Evolutionary conservation across 306 rosid species (phyloP).

Genomic region (Prunus campanulata): DNA sequence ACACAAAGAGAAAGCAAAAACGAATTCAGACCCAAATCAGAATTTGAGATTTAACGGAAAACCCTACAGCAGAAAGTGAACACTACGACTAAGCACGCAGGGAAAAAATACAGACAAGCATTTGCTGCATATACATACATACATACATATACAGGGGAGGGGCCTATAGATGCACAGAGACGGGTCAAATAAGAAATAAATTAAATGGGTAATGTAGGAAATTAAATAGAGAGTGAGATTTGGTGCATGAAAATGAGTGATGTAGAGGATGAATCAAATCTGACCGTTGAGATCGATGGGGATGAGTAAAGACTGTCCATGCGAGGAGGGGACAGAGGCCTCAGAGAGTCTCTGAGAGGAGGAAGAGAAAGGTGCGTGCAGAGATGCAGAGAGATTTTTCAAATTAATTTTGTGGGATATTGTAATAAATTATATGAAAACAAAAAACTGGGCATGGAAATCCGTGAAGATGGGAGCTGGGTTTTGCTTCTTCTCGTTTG

Average conservation of each 20-base stretch:
- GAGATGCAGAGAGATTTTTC: neutral
- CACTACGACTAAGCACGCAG: neutral
- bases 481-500: neutral
- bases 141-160: neutral
- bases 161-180: neutral
- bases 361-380: neutral
- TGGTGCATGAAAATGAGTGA: conserved; percentile 40
- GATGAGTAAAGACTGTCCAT: conserved; percentile 44
- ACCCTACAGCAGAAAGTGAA: conserved; percentile 9
- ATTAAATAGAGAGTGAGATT: conserved; percentile 9
- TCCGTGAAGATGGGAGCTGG: conserved; percentile 33
- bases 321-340: conserved; percentile 32
- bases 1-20: conserved; percentile 5
- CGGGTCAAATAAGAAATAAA: neutral
- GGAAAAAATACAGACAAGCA: neutral
- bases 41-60: neutral
- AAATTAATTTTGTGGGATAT: neutral
- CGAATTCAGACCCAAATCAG: neutral
- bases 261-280: conserved; percentile 24
- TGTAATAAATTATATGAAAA: neutral
- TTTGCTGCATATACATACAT: neutral
- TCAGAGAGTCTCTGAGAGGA: conserved; percentile 18
- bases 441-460: conserved; percentile 37
- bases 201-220: neutral
- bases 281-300: conserved; percentile 53